Base-by-base conservation (phyloP, 495 filamentous ascomycete genomes). In the Daldinia concentrica region DNA sequence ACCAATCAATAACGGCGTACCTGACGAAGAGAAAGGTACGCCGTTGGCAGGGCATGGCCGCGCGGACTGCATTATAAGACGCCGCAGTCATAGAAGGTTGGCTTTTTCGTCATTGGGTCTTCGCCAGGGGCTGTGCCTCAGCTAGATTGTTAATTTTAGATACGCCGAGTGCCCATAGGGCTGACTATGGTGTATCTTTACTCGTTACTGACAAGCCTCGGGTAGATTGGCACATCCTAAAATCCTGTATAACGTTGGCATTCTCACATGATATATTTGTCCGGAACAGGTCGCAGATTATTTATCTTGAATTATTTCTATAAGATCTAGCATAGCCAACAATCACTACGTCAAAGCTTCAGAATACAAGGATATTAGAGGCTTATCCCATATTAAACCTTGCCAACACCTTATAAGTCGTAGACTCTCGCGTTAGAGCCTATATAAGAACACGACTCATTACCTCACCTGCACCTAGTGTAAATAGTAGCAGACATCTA, bases 1-100 rank as follows among this genome's bases (percentile, higher is more conserved):
- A 45, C 59, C 26, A 59, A 58, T 62, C 51, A 27, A 2, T 39
- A 6, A 43, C 41, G 58, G 27, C 19, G n/a, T 45, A 37, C 24
- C 51, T 56, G 51, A 34, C 59, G 1, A 15, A 27, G 37, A 15
- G 12, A 32, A 43, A 59, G 26, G n/a, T n/a, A n/a, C n/a, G n/a
- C n/a, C n/a, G n/a, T n/a, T n/a, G n/a, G 26, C 36, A 64, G 24
- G 36, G 41, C 4, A 29, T 43, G 63, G 52, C 17, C 17, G 17
- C 22, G n/a, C 17, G 41, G 17, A 22, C 5, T 45, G 2, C 17
- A 48, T 22, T 48, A 1, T 22, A 48, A 48, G 19, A 48, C 9
- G 17, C 43, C 9, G 1, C 9, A 14, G 17, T 22, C 19, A 9
- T 48, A 24, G 43, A 48, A 2, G 43, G 43, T 19, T 48, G 43